phyloP scores from a whole-genome alignment of 345 rosid species.

The Eucalyptus brandiana region DNA sequence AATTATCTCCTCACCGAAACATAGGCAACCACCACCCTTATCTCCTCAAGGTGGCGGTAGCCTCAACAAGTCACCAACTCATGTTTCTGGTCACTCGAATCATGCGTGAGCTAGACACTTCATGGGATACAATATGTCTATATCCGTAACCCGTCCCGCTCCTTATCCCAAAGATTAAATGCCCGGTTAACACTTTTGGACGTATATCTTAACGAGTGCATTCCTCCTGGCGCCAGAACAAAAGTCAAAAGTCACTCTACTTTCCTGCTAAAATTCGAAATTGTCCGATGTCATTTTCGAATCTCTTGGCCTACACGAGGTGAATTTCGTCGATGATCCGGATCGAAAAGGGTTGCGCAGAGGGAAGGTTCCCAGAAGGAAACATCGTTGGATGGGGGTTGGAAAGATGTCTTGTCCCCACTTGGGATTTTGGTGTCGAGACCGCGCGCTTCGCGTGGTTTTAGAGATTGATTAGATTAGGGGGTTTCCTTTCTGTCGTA shows the following conservation, averaged over 20 bases:
- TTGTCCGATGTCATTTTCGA: background rate
- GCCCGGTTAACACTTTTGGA: too few species aligned
- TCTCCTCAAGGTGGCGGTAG: accelerated
- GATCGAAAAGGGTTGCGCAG: background rate
- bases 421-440: background rate
- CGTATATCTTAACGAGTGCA: background rate
- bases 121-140: background rate
- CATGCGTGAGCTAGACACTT: background rate
- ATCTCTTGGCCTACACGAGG: background rate
- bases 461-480: background rate
- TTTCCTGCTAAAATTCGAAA: background rate
- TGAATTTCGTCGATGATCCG: background rate
- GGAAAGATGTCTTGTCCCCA: background rate
- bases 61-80: background rate
- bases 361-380: background rate
- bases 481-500: background rate
- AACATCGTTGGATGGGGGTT: background rate
- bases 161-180: background rate
- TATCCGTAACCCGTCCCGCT: background rate
- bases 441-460: background rate
- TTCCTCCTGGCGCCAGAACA: background rate
- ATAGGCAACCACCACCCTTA: background rate
- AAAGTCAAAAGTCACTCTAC: background rate
- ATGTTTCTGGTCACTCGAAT: background rate
- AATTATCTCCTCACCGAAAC: background rate